These are phyloP conservation scores for Plantago coronopus DNA, from an alignment of 305 asterid species.

Conservation along the genomic window DNA sequence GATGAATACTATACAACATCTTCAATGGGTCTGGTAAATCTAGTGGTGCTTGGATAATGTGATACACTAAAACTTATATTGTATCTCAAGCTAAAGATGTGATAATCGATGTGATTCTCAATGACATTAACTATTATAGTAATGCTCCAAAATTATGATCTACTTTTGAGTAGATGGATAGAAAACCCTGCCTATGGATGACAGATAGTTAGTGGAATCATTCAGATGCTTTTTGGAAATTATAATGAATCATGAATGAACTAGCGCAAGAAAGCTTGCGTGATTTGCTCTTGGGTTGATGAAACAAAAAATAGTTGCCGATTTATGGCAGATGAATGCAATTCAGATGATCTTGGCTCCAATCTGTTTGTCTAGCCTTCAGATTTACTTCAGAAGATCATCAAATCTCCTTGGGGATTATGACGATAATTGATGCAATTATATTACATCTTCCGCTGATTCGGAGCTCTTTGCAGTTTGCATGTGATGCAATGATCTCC, in stretches of 20 bases:
- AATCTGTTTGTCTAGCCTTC: no score
- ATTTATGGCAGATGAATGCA: no score
- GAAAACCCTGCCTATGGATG: background rate
- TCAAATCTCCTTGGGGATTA: no score
- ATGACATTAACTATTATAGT: background rate
- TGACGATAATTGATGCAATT: no score
- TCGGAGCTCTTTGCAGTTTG: background rate
- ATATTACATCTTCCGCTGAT: background rate
- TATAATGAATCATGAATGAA: no score
- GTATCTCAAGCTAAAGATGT: slow-evolving; percentile 15
- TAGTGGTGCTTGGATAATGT: slow-evolving; percentile 3
- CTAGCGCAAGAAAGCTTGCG: no score
- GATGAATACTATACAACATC: slow-evolving; percentile 12
- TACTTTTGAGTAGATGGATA: slow-evolving; percentile 1
- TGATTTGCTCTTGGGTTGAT: no score
- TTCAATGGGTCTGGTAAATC: slow-evolving; percentile 6
- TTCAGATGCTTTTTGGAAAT: no score
- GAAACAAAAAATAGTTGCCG: no score
- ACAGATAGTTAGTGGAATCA: no score
- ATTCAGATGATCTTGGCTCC: no score
- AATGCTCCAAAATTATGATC: slow-evolving; percentile 4
- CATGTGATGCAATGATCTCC: slow-evolving; percentile 6
- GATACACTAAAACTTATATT: slow-evolving; percentile 1
- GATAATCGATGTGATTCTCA: slow-evolving; percentile 1
- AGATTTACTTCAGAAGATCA: no score